Base-by-base conservation (phyloP, 1,284 basidiomycete genomes). In the Ganoderma sinense region DNA sequence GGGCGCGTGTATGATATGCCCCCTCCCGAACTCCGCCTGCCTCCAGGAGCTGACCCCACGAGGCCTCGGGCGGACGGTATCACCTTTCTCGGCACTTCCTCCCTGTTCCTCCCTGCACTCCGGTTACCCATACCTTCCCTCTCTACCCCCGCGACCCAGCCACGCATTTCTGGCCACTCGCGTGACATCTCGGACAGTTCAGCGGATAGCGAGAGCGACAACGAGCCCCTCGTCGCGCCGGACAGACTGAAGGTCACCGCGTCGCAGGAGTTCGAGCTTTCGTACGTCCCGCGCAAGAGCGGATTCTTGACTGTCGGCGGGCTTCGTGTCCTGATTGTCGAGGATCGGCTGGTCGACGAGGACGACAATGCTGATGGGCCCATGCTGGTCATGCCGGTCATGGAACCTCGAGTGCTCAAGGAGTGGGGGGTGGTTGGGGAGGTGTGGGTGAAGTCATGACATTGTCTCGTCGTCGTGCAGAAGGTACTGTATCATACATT, bases 401-500 rank as follows among this genome's bases (percentile, higher is more conserved):
- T 79, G 53, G 82, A 84, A 65, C 77, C 76, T 31, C 81, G 82
- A 66, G 83, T 83, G 33, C 74, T 94, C 73, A 90, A 87, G 75
- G 91, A 94, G 80, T 89, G 91, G 84, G 90, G 89, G 70, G 82
- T 90, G 7, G 80, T 94, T 55, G 87, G 85, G 14, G 92, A 94
- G 78, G 78, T 91, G 41, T 93, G 91, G 91, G 86, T 92, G 62
- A 79, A 77, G 65, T 76, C 80, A 29, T 78, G 62, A 72, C 59
- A 41, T 29, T 41, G 8, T 33, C 20, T 18, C 36, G 33, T 58
- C 4, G 26, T 36, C 33, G 56, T 36, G 10, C 18, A 29, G 18
- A 56, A 29, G 29, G 53, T 56, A 59, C 0, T 33, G 36, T 16
- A 39, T 59, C 56, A 39, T 59, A 33, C 29, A 56, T 29, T 14